These are phyloP conservation scores for Cladosporium oxysporum DNA, from an alignment of 2,329 filamentous ascomycete genomes.

Conservation along the genomic window DNA sequence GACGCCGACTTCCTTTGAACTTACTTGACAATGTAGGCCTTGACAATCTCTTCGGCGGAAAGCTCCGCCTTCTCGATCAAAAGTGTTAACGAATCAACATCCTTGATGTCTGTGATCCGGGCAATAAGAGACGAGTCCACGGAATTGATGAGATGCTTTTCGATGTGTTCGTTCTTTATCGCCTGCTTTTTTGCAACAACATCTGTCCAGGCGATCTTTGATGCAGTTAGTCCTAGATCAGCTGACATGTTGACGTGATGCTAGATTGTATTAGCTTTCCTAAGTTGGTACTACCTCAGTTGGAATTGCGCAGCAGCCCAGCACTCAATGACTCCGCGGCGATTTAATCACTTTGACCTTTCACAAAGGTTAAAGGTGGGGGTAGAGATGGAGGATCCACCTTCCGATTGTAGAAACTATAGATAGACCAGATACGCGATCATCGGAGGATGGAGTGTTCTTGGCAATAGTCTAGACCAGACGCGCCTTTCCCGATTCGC, in stretches of 20 bases:
- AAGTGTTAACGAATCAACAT: neutral
- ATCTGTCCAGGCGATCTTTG: slow-evolving; percentile 2
- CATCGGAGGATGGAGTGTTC: neutral
- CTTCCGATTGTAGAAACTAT: neutral
- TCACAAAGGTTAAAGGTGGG: neutral
- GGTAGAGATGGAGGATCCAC: neutral
- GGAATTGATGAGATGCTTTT: neutral
- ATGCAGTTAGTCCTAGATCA: neutral
- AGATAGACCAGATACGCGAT: neutral
- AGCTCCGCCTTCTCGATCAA: slow-evolving; percentile 13
- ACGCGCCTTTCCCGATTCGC: neutral
- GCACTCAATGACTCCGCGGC: neutral
- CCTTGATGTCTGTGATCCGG: neutral
- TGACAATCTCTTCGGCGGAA: slow-evolving; percentile 19
- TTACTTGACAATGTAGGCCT: slow-evolving; percentile 26
- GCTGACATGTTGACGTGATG: neutral
- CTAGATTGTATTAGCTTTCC: neutral
- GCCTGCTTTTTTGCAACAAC: slow-evolving; percentile 11
- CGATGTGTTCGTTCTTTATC: neutral
- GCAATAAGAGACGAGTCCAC: too few species aligned
- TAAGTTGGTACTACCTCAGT: neutral
- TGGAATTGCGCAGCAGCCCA: neutral
- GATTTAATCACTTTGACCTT: neutral
- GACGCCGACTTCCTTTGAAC: neutral
- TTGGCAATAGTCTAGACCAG: neutral